phyloP scores from a whole-genome alignment of 2,329 filamentous ascomycete species.

The Microdochium nivale region DNA sequence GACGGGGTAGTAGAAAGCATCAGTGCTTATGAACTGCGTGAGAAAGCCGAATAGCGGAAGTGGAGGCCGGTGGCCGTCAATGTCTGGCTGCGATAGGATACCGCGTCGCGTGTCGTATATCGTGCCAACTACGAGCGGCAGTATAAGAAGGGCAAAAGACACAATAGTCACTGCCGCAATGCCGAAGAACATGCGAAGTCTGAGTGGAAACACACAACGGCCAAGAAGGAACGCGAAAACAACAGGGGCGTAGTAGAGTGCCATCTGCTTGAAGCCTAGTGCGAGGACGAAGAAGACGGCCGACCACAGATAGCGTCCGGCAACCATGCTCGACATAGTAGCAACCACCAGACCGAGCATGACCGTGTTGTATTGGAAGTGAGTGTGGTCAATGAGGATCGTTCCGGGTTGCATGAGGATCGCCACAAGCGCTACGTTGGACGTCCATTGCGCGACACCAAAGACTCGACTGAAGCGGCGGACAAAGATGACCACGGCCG shows the following conservation, averaged over 20 bases:
- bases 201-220: constrained; percentile 71
- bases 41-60: constrained; percentile 55
- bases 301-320: constrained; percentile 77
- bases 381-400: constrained; percentile 76
- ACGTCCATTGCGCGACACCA: constrained; percentile 72
- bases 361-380: constrained; percentile 96
- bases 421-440: constrained; percentile 76
- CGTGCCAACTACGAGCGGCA: constrained; percentile 67
- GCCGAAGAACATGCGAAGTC: constrained; percentile 57
- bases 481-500: constrained; percentile 77
- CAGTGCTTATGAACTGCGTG: constrained; percentile 48
- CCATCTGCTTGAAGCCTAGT: constrained; percentile 99
- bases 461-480: constrained; percentile 70
- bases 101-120: constrained; percentile 59
- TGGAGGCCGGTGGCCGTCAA: constrained; percentile 50
- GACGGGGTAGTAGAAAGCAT: constrained; percentile 64
- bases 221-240: constrained; percentile 90
- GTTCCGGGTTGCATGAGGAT: constrained; percentile 87
- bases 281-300: constrained; percentile 90
- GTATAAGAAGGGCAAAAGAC: constrained; percentile 66
- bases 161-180: constrained; percentile 66
- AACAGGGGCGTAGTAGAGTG: constrained; percentile 88
- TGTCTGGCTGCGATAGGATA: constrained; percentile 46
- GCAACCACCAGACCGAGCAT: constrained; percentile 91
- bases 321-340: constrained; percentile 80